phyloP scores from a whole-genome alignment of 164 flowering plant species.

The Macadamia integrifolia region DNA sequence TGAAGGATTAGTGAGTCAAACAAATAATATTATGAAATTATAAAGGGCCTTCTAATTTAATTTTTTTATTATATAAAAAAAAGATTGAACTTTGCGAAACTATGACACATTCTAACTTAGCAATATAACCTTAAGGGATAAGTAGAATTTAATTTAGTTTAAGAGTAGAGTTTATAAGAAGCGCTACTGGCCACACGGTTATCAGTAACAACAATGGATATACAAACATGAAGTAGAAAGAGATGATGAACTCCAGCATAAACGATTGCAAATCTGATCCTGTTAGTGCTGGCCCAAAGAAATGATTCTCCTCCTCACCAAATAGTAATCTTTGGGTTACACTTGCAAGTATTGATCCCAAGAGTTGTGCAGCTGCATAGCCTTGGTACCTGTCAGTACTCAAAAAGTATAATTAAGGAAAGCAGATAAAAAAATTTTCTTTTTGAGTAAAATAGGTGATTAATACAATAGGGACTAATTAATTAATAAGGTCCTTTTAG shows the following conservation, averaged over 20 bases:
- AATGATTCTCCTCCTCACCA: slow-evolving; percentile 27
- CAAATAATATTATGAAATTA: background rate
- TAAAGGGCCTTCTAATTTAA: too few species aligned
- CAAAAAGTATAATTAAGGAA: too few species aligned
- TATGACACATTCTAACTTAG: too few species aligned
- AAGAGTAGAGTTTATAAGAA: background rate
- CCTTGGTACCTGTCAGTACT: slow-evolving; percentile 28
- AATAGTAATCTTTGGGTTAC: slow-evolving; percentile 35
- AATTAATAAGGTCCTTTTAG: too few species aligned
- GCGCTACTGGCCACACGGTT: slow-evolving; percentile 42
- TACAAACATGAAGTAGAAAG: slow-evolving; percentile 64
- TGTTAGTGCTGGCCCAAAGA: slow-evolving; percentile 38
- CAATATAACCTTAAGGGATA: too few species aligned
- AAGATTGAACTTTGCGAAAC: too few species aligned
- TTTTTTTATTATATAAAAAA: too few species aligned
- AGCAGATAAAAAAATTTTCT: too few species aligned
- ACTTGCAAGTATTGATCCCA: slow-evolving; percentile 46
- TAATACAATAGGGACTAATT: too few species aligned
- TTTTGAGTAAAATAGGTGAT: too few species aligned
- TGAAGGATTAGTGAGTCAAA: background rate
- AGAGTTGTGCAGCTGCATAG: slow-evolving; percentile 34
- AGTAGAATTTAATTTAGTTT: too few species aligned
- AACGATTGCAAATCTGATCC: slow-evolving; percentile 43
- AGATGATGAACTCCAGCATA: slow-evolving; percentile 45
- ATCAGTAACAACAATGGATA: slow-evolving; percentile 59